phyloP scores from a whole-genome alignment of 2,329 filamentous ascomycete genomes.

The Triangularia verruculosa region DNA sequence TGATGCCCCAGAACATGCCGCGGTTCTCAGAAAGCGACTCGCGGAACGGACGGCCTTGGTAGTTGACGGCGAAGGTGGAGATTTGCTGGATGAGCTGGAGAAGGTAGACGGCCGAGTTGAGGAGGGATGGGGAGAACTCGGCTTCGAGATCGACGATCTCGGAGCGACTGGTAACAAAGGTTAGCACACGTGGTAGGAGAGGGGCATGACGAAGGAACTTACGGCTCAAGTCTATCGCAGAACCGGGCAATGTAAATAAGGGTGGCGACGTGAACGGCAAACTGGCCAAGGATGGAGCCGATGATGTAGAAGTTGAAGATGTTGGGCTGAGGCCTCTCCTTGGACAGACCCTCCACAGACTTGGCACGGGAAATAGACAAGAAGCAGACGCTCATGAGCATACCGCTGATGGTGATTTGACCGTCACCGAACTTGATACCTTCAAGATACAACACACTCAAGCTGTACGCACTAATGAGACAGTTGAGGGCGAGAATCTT shows the following conservation, averaged over 20 bases:
- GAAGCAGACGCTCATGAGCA: constrained; percentile 99
- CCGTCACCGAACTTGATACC: constrained; percentile 99
- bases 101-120: constrained; percentile 96
- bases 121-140: constrained; percentile 86
- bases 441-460: constrained; percentile 93
- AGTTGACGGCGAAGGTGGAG: constrained; percentile 98
- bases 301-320: constrained; percentile 99
- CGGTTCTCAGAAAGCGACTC: constrained; percentile 93
- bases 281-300: constrained; percentile 93
- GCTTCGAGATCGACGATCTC: constrained; percentile 82
- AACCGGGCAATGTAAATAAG: constrained; percentile 91
- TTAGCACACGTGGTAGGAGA: neutral
- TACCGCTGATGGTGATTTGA: constrained; percentile 97
- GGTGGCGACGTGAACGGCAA: constrained; percentile 90
- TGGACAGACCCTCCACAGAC: constrained; percentile 91
- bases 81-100: constrained; percentile 98
- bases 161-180: constrained; percentile 41
- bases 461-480: constrained; percentile 93
- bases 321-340: constrained; percentile 95
- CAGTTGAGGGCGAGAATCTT: constrained; percentile 98
- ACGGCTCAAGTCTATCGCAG: constrained; percentile 83
- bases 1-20: constrained; percentile 96
- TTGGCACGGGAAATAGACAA: constrained; percentile 96
- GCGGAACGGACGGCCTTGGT: constrained; percentile 96
- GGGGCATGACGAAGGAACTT: constrained; percentile 40